These are phyloP conservation scores for Vitis amurensis DNA, from an alignment of 164 flowering plant species.

Conservation along the genomic window DNA sequence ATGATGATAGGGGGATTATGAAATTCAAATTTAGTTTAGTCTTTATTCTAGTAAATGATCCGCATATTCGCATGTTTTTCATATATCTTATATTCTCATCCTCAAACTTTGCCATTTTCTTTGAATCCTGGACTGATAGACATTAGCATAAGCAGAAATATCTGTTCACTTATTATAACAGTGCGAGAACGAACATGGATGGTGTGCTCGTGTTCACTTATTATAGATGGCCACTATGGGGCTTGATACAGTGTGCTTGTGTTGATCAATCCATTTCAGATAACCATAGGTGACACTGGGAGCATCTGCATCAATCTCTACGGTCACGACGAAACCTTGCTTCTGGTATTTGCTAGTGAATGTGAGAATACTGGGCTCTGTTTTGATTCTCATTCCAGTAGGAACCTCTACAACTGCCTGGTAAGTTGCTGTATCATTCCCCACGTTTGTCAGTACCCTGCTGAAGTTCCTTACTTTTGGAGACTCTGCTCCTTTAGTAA, in stretches of 20 bases:
- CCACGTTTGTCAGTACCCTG: conserved; percentile 30
- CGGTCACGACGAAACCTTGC: conserved; percentile 16
- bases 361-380: conserved; percentile 21
- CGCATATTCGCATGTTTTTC: too few species aligned
- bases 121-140: too few species aligned
- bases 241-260: conserved; percentile 25
- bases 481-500: conserved; percentile 5
- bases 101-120: too few species aligned
- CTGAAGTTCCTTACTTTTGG: conserved; percentile 17
- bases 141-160: too few species aligned
- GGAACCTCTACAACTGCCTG: conserved; percentile 20
- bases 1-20: too few species aligned
- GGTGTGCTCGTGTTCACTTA: too few species aligned
- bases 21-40: too few species aligned
- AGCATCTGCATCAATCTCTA: conserved; percentile 17
- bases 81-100: too few species aligned
- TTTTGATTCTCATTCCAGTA: conserved; percentile 15
- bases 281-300: conserved; percentile 13
- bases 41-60: too few species aligned
- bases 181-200: too few species aligned
- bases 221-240: conserved; percentile 23
- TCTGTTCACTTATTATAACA: too few species aligned
- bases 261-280: conserved; percentile 29
- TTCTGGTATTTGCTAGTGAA: conserved; percentile 28
- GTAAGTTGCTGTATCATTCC: conserved; percentile 13